Evolutionary conservation across 2,329 filamentous ascomycete species (phyloP).

Genomic region (Chaetomiaceae sp.): DNA sequence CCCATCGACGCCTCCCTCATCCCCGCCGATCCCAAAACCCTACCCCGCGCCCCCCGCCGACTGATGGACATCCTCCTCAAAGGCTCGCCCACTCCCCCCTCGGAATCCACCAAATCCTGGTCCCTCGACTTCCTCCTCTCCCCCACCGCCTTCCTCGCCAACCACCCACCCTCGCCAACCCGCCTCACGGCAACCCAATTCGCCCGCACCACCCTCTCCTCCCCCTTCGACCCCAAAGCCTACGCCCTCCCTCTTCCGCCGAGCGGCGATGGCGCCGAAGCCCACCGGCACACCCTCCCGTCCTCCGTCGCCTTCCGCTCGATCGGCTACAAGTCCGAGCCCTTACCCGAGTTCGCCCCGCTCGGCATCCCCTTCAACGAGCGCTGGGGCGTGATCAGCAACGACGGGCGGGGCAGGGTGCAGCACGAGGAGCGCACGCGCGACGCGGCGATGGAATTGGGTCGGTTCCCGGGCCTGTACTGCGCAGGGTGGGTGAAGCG

Average conservation of each 20-base stretch:
- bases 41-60: constrained; percentile 71
- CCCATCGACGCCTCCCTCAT: constrained; percentile 63
- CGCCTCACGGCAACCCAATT: constrained; percentile 65
- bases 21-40: constrained; percentile 60
- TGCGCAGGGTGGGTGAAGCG: constrained; percentile 96
- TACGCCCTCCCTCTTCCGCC: constrained; percentile 42
- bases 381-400: constrained; percentile 69
- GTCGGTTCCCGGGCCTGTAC: constrained; percentile 67
- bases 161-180: constrained; percentile 38
- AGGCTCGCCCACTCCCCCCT: constrained; percentile 52
- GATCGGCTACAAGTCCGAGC: constrained; percentile 86
- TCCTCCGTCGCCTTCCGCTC: constrained; percentile 80
- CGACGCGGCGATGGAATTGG: constrained; percentile 38
- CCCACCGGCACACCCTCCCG: too few species aligned
- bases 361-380: constrained; percentile 76
- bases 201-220: constrained; percentile 52
- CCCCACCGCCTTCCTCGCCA: constrained; percentile 62
- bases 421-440: constrained; percentile 35
- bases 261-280: too few species aligned
- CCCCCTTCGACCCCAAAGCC: constrained; percentile 50
- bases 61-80: constrained; percentile 78
- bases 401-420: constrained; percentile 70
- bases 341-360: constrained; percentile 68
- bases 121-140: constrained; percentile 81
- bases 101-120: constrained; percentile 66